phyloP scores from a whole-genome alignment of 495 filamentous ascomycete genomes.

The Aspergillus biplanus region DNA sequence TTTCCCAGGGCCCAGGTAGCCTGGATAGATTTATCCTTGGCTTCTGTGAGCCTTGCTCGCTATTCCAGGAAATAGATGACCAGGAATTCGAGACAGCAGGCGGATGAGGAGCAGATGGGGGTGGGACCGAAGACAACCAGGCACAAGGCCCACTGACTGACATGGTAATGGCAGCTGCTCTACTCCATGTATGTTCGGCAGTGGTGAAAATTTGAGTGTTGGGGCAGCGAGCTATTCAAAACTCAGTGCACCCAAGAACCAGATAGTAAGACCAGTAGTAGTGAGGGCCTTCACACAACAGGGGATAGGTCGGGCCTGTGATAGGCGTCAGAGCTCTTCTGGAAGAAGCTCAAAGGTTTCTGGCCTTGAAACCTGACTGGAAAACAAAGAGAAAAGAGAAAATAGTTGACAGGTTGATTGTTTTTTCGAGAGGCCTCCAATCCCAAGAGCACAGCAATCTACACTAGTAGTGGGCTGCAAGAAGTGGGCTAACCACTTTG shows the following conservation, averaged over 20 bases:
- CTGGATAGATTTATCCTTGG: slow-evolving; percentile 30
- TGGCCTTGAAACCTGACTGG: slow-evolving; percentile 13
- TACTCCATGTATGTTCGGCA: slow-evolving; percentile 26
- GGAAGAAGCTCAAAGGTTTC: slow-evolving; percentile 34
- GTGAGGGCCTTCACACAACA: slow-evolving; percentile 26
- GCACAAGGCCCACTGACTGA: slow-evolving; percentile 49
- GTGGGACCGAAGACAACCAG: slow-evolving; percentile 45
- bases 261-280: slow-evolving; percentile 10
- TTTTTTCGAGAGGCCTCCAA: slow-evolving; percentile 5
- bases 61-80: slow-evolving; percentile 37
- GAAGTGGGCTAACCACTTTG: slow-evolving; percentile 17
- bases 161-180: slow-evolving; percentile 36
- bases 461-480: slow-evolving; percentile 11
- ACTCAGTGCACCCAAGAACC: slow-evolving; percentile 1
- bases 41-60: slow-evolving; percentile 32
- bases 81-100: slow-evolving; percentile 41
- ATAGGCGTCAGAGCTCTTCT: slow-evolving; percentile 38
- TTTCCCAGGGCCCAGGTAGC: slow-evolving; percentile 29
- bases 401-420: slow-evolving; percentile 5
- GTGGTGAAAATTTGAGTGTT: not conserved
- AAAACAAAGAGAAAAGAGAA: slow-evolving; percentile 10
- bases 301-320: slow-evolving; percentile 41
- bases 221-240: not conserved
- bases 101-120: slow-evolving; percentile 41
- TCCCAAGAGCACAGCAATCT: not conserved